These are phyloP conservation scores for Dictyostelium citrinum DNA, from an alignment of 78 protist genomes.

Conservation along the genomic window DNA sequence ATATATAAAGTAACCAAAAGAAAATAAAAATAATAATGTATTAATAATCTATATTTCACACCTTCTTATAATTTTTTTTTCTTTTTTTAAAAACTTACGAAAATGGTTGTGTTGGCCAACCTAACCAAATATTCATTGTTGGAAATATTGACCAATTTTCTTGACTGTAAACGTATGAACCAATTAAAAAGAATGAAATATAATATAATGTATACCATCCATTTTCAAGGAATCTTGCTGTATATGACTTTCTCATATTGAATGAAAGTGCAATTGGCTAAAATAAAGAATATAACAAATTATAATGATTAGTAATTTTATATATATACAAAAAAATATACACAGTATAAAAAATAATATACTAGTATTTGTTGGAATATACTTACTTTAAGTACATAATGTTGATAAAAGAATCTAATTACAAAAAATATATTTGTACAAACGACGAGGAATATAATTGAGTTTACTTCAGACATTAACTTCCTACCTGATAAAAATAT, in stretches of 20 bases:
- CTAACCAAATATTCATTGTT: slow-evolving; percentile 75
- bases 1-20: too few species aligned
- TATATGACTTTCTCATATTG: slow-evolving; percentile 30
- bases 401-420: slow-evolving; percentile 60
- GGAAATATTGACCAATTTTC: slow-evolving; percentile 61
- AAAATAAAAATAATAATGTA: too few species aligned
- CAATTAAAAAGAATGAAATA: slow-evolving; percentile 39
- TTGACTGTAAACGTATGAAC: slow-evolving; percentile 44
- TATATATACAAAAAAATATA: neutral
- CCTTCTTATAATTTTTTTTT: too few species aligned
- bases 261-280: slow-evolving; percentile 59
- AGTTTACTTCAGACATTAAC: slow-evolving; percentile 33
- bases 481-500: slow-evolving; percentile 38
- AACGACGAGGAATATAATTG: slow-evolving; percentile 21
- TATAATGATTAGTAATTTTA: neutral
- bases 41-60: too few species aligned
- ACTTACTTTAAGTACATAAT: slow-evolving; percentile 51
- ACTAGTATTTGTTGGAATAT: too few species aligned
- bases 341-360: too few species aligned
- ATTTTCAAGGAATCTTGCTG: slow-evolving; percentile 67
- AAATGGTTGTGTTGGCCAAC: slow-evolving; percentile 77
- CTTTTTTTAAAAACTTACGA: neutral
- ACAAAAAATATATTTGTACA: slow-evolving; percentile 60
- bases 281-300: neutral
- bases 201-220: slow-evolving; percentile 76